phyloP scores from a whole-genome alignment of 306 rosid genomes.

The Dalbergia oliveri region DNA sequence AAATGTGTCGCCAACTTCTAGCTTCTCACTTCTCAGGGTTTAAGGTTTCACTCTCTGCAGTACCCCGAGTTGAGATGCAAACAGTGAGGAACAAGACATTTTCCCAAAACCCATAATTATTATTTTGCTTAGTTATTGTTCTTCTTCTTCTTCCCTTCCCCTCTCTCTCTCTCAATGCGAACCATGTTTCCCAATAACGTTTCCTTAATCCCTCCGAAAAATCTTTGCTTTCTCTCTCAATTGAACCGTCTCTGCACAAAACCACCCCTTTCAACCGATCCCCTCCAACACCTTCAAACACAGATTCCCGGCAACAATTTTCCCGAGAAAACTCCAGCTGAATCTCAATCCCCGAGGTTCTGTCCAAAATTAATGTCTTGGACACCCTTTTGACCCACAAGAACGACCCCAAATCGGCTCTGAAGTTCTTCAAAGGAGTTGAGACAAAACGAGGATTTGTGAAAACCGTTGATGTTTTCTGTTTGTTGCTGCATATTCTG shows the following conservation, averaged over 20 bases:
- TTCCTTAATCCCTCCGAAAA: constrained; percentile 43
- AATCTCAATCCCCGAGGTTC: not conserved
- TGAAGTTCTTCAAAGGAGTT: constrained; percentile 53
- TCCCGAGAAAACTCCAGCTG: constrained; percentile 25
- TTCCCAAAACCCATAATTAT: too few species aligned
- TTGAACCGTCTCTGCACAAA: constrained; percentile 38
- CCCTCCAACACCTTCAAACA: not conserved
- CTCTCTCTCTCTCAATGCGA: too few species aligned
- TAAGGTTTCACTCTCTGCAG: too few species aligned
- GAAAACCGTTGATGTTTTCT: constrained; percentile 53
- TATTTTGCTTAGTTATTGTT: not conserved
- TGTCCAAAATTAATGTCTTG: constrained; percentile 45
- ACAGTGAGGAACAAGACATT: too few species aligned
- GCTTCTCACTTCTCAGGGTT: too few species aligned
- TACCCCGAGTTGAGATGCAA: too few species aligned
- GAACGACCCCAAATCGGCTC: constrained; percentile 58
- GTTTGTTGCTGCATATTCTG: constrained; percentile 69
- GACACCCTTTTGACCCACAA: constrained; percentile 57
- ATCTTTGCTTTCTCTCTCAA: constrained; percentile 44
- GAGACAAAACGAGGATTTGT: constrained; percentile 51
- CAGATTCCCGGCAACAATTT: not conserved
- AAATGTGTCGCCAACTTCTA: too few species aligned
- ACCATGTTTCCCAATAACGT: constrained; percentile 41
- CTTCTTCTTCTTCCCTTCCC: not conserved
- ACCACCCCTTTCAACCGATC: not conserved